Evolutionary conservation across 1,139 yeast species (phyloP).

Genomic region (Yamadazyma spencermartinsiae): DNA sequence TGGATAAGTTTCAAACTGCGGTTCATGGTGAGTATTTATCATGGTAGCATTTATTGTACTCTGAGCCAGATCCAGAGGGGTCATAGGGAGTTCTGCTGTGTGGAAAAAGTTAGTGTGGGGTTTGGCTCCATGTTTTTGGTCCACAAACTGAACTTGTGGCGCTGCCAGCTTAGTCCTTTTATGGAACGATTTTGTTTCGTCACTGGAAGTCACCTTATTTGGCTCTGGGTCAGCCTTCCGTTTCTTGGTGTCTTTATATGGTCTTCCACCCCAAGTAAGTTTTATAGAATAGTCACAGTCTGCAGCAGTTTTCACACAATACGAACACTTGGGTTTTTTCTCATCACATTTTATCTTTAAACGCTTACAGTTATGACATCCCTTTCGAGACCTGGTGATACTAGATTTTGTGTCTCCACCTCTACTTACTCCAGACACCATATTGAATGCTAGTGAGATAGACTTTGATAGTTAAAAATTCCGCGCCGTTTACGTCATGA

Average conservation of each 20-base stretch:
- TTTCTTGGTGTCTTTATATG: slow-evolving; percentile 45
- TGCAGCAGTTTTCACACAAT: slow-evolving; percentile 50
- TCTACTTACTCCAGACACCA: background rate
- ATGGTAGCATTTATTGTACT: background rate
- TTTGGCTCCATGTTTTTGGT: background rate
- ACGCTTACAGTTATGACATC: slow-evolving; percentile 71
- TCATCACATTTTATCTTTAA: slow-evolving; percentile 78
- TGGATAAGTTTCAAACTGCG: background rate
- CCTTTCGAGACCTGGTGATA: slow-evolving; percentile 32
- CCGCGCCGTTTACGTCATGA: too few species aligned
- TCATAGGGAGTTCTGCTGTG: background rate
- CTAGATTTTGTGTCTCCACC: background rate
- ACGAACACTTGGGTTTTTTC: slow-evolving; percentile 59
- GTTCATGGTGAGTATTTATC: background rate
- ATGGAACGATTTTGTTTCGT: background rate
- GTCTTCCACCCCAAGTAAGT: slow-evolving; percentile 80
- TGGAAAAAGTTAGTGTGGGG: background rate
- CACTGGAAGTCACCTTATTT: background rate
- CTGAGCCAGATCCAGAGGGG: slow-evolving; percentile 5
- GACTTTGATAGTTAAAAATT: too few species aligned
- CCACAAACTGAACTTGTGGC: background rate
- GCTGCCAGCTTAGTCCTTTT: background rate
- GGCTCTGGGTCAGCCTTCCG: slow-evolving; percentile 18
- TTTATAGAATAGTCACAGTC: slow-evolving; percentile 66
- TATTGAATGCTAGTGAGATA: background rate